phyloP scores from a whole-genome alignment of 768 basidiomycete genomes.

The Sistotremastrum niveocremeum region DNA sequence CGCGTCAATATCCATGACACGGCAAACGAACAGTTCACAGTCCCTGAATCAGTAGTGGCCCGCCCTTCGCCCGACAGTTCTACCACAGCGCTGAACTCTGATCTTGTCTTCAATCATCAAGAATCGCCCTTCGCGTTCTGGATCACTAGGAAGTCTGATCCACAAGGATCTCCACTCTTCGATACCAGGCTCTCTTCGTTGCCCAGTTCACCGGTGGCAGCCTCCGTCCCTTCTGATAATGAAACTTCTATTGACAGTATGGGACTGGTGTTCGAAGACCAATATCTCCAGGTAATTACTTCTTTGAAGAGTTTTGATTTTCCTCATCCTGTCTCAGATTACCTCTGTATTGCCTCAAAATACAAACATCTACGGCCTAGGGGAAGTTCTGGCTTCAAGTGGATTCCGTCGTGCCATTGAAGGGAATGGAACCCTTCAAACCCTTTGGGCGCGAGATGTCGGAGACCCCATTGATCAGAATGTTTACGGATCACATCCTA shows the following conservation, averaged over 20 bases:
- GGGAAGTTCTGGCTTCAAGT: constrained; percentile 57
- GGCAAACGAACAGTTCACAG: constrained; percentile 45
- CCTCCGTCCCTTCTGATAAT: constrained; percentile 36
- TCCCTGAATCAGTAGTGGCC: constrained; percentile 36
- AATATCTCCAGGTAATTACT: constrained; percentile 50
- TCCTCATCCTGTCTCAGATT: constrained; percentile 23
- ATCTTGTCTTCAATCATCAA: constrained; percentile 58
- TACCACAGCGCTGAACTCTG: constrained; percentile 29
- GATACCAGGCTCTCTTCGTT: constrained; percentile 56
- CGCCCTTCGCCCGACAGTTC: constrained; percentile 14
- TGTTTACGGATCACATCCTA: constrained; percentile 54
- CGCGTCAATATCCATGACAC: constrained; percentile 59
- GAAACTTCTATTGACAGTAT: constrained; percentile 49
- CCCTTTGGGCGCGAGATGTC: constrained; percentile 51
- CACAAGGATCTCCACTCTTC: constrained; percentile 43
- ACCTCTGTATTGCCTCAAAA: constrained; percentile 50
- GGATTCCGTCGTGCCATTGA: constrained; percentile 54
- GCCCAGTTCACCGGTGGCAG: constrained; percentile 43
- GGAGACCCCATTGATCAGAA: constrained; percentile 56
- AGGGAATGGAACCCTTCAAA: constrained; percentile 46
- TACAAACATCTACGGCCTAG: constrained; percentile 68
- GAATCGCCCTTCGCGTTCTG: constrained; percentile 62
- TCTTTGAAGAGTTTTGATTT: background rate
- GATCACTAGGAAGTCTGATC: constrained; percentile 56
- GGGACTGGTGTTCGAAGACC: constrained; percentile 65